phyloP scores from a whole-genome alignment of 495 filamentous ascomycete species.

The Hyaloscypha variabilis region DNA sequence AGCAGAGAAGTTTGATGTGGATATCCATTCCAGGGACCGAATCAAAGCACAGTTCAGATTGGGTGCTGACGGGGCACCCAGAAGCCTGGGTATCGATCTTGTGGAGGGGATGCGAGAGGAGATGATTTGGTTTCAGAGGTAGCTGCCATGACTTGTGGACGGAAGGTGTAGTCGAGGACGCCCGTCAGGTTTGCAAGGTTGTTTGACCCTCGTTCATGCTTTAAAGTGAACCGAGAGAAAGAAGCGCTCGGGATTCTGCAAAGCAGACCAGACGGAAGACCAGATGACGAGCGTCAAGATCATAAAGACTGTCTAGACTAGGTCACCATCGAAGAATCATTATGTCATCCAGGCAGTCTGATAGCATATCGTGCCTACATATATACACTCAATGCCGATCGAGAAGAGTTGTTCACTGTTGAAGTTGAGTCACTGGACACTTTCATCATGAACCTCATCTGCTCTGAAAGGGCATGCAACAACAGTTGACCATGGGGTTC shows the following conservation, averaged over 20 bases:
- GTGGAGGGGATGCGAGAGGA: slow-evolving; percentile 9
- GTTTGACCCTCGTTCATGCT: neutral
- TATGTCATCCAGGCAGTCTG: neutral
- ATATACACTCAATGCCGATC: neutral
- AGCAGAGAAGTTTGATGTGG: slow-evolving; percentile 9
- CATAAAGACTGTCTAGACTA: neutral
- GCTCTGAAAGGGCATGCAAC: no score
- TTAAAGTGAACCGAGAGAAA: neutral
- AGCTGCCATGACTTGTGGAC: neutral
- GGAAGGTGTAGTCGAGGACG: neutral
- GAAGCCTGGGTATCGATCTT: slow-evolving; percentile 6
- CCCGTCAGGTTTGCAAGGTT: neutral
- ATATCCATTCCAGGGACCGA: slow-evolving; percentile 17
- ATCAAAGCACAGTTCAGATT: slow-evolving; percentile 17
- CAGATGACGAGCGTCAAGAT: neutral
- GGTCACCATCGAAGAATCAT: neutral
- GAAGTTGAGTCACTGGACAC: no score
- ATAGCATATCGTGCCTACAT: neutral
- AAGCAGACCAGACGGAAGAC: neutral
- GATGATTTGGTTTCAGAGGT: slow-evolving; percentile 25
- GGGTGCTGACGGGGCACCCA: slow-evolving; percentile 4
- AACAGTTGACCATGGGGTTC: neutral
- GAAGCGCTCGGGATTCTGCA: neutral
- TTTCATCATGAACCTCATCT: no score
- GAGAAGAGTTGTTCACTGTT: no score